Percentiles rank a stretch among this genome's conserved stretches.
Evolutionary conservation across 768 basidiomycete species (phyloP).

Genomic region (Hortiboletus flavorubellus): DNA sequence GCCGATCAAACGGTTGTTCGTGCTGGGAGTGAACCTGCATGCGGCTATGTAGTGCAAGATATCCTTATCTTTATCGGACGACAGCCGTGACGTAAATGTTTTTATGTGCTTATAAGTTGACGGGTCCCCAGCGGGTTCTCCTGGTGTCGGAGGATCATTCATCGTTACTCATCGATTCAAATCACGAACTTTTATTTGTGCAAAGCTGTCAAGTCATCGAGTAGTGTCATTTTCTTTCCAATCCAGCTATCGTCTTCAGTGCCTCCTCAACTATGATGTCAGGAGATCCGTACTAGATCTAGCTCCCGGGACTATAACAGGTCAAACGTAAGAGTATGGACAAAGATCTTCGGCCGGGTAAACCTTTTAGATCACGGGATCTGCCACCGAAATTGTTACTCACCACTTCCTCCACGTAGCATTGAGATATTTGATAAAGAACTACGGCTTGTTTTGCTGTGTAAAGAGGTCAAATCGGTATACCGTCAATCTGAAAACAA

Average conservation of each 20-base stretch:
- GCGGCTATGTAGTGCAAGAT: not conserved
- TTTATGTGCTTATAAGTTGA: not conserved
- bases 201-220: not conserved
- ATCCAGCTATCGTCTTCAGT: conserved; percentile 12
- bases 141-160: not conserved
- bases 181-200: not conserved
- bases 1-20: not conserved
- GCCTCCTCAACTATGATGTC: conserved; percentile 19
- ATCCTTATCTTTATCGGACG: not conserved
- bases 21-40: not conserved
- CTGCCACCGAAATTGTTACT: conserved; percentile 16
- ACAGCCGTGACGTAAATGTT: not conserved
- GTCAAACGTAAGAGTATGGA: conserved; percentile 15
- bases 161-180: not conserved
- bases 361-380: conserved; percentile 8
- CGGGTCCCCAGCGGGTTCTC: not conserved
- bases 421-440: conserved; percentile 8
- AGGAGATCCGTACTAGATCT: conserved; percentile 26
- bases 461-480: not conserved
- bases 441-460: conserved; percentile 21
- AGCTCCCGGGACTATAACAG: conserved; percentile 8
- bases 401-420: conserved; percentile 5
- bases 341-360: conserved; percentile 8
- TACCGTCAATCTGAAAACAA: too few relatives aligned
- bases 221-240: not conserved